A percentile compares a stretch with the other conserved stretches of the same genome.
These are phyloP conservation scores for Eutrema japonicum DNA, from an alignment of 345 rosid genomes.

Conservation along the genomic window DNA sequence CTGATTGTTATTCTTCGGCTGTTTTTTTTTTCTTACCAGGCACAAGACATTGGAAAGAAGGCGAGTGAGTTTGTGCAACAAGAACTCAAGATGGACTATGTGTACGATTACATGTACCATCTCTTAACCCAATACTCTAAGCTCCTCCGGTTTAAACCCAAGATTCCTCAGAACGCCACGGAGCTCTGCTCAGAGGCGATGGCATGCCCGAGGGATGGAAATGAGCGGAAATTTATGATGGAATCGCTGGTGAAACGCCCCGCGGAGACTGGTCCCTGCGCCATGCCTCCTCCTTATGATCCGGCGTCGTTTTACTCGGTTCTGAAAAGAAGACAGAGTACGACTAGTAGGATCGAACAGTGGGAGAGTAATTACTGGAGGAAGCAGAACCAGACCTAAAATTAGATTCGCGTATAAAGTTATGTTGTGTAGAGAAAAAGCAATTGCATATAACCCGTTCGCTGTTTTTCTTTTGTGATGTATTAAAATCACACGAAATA, in stretches of 20 bases:
- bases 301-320: constrained; percentile 51
- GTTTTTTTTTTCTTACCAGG: constrained; percentile 44
- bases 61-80: constrained; percentile 62
- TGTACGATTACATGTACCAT: constrained; percentile 86
- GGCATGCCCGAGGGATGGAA: constrained; percentile 61
- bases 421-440: constrained; percentile 28
- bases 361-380: constrained; percentile 59
- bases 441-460: neutral
- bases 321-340: constrained; percentile 46
- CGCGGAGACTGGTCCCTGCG: constrained; percentile 57
- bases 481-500: neutral
- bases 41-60: constrained; percentile 63
- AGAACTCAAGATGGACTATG: constrained; percentile 66
- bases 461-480: constrained; percentile 3
- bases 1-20: too few relatives aligned
- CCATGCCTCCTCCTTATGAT: constrained; percentile 68
- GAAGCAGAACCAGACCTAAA: constrained; percentile 43
- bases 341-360: constrained; percentile 39
- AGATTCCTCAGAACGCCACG: constrained; percentile 48
- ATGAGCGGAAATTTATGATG: constrained; percentile 58
- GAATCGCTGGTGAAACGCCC: constrained; percentile 73
- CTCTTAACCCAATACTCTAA: constrained; percentile 68
- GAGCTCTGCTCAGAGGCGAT: constrained; percentile 64
- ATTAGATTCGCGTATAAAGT: constrained; percentile 16
- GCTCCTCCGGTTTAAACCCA: constrained; percentile 68